phyloP scores from a whole-genome alignment of 345 rosid species.

The Firmiana major region DNA sequence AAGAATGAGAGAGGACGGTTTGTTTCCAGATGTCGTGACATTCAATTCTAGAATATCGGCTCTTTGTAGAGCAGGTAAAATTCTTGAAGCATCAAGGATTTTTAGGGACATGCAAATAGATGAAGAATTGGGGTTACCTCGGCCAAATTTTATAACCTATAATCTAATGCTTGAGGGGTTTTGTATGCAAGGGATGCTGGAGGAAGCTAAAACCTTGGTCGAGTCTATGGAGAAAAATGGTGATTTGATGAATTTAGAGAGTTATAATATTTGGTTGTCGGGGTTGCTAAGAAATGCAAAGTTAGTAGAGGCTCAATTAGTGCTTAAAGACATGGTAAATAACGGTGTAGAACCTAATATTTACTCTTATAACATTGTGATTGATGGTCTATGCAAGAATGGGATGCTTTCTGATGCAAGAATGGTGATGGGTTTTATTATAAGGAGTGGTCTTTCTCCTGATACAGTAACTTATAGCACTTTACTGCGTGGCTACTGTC shows the following conservation, averaged over 20 bases:
- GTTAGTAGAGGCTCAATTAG: slow-evolving; percentile 63
- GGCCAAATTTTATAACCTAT: slow-evolving; percentile 64
- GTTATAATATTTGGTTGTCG: slow-evolving; percentile 76
- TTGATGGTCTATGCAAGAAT: slow-evolving; percentile 79
- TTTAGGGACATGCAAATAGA: slow-evolving; percentile 90
- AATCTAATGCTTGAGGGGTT: slow-evolving; percentile 86
- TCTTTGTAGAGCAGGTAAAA: slow-evolving; percentile 66
- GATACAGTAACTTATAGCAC: slow-evolving; percentile 75
- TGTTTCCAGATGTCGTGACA: slow-evolving; percentile 77
- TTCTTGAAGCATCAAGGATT: slow-evolving; percentile 83
- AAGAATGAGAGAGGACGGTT: slow-evolving; percentile 69
- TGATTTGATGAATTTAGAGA: slow-evolving; percentile 49
- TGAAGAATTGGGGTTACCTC: slow-evolving; percentile 74
- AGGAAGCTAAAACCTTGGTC: slow-evolving; percentile 67
- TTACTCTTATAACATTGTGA: slow-evolving; percentile 69
- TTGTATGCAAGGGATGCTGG: slow-evolving; percentile 73
- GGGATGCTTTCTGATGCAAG: slow-evolving; percentile 83
- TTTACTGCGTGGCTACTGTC: slow-evolving; percentile 74
- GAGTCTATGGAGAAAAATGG: slow-evolving; percentile 52
- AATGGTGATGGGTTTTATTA: slow-evolving; percentile 50
- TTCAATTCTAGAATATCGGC: slow-evolving; percentile 86
- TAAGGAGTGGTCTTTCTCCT: slow-evolving; percentile 53
- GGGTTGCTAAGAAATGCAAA: slow-evolving; percentile 69
- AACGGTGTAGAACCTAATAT: slow-evolving; percentile 58
- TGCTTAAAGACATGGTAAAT: slow-evolving; percentile 63